Conservation (phyloP, 1,284 basidiomycete species). For the Moniliella sp. region DNA sequence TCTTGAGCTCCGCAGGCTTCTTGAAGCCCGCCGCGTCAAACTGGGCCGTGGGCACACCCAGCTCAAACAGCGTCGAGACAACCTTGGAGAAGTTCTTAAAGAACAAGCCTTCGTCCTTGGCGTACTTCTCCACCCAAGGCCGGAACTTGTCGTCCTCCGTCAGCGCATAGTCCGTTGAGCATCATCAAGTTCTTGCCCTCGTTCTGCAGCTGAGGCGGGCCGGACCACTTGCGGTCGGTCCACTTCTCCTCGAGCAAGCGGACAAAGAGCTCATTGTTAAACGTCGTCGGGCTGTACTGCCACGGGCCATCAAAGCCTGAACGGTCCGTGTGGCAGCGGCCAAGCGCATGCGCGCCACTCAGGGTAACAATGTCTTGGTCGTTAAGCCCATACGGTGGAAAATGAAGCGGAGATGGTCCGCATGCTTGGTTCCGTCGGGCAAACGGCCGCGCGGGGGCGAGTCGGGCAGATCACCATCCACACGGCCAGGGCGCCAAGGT, state of each 20-base stretch:
- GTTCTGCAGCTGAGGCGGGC: conserved; percentile 81
- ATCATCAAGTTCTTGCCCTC: conserved; percentile 83
- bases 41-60: conserved; percentile 26
- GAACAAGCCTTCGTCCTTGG: conserved; percentile 27
- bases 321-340: conserved; percentile 58
- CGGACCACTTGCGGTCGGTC: conserved; percentile 58
- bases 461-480: conserved; percentile 28
- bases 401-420: conserved; percentile 58
- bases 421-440: conserved; percentile 65
- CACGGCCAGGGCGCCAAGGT: conserved; percentile 35
- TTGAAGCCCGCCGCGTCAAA: conserved; percentile 18
- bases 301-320: conserved; percentile 32
- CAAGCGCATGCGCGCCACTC: conserved; percentile 76
- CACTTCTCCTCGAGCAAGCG: conserved; percentile 66
- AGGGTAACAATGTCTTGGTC: conserved; percentile 69
- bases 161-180: conserved; percentile 36
- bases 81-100: conserved; percentile 25
- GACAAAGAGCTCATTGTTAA: conserved; percentile 55
- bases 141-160: conserved; percentile 21
- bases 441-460: conserved; percentile 75
- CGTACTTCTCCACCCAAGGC: conserved; percentile 24
- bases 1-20: conserved; percentile 8
- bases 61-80: conserved; percentile 20
- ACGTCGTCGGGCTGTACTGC: conserved; percentile 44
- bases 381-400: conserved; percentile 44